A percentile compares a stretch with the other conserved stretches of the same genome.
These are phyloP conservation scores for Picea abies DNA, from an alignment of 83 land plant species.

Conservation along the genomic window DNA sequence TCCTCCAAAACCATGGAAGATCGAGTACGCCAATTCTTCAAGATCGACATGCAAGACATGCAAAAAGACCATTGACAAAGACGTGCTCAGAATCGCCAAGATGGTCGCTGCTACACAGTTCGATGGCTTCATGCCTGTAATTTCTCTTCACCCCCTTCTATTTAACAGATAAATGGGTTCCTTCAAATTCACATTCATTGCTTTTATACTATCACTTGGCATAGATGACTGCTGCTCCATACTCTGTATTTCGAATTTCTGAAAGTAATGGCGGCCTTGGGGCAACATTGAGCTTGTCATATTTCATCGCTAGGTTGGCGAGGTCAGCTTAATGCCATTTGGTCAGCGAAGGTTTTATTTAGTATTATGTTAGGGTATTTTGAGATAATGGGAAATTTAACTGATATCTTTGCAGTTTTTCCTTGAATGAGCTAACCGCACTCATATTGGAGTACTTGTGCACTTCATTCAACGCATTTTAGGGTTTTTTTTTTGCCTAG, in stretches of 20 bases:
- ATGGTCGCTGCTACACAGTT: conserved; percentile 78
- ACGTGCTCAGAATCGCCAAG: conserved; percentile 64
- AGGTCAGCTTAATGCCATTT: neutral
- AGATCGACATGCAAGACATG: too few relatives aligned
- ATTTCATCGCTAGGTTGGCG: neutral
- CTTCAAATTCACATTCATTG: neutral
- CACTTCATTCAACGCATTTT: too few relatives aligned
- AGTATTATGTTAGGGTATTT: neutral
- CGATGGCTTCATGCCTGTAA: conserved; percentile 93
- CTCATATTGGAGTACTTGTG: neutral
- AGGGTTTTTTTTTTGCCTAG: too few relatives aligned
- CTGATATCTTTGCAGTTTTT: neutral
- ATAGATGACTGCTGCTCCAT: neutral
- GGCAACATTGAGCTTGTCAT: neutral
- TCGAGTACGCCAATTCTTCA: too few relatives aligned
- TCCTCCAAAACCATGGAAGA: too few relatives aligned
- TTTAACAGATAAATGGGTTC: neutral
- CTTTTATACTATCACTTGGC: neutral
- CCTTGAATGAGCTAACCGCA: neutral
- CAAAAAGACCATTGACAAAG: too few relatives aligned
- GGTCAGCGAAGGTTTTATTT: too few relatives aligned
- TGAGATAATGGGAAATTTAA: neutral
- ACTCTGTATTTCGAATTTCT: neutral
- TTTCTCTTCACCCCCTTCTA: conserved; percentile 3
- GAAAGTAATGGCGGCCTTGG: neutral